phyloP scores from a whole-genome alignment of 768 basidiomycete species.

The Lactarius trivialis region DNA sequence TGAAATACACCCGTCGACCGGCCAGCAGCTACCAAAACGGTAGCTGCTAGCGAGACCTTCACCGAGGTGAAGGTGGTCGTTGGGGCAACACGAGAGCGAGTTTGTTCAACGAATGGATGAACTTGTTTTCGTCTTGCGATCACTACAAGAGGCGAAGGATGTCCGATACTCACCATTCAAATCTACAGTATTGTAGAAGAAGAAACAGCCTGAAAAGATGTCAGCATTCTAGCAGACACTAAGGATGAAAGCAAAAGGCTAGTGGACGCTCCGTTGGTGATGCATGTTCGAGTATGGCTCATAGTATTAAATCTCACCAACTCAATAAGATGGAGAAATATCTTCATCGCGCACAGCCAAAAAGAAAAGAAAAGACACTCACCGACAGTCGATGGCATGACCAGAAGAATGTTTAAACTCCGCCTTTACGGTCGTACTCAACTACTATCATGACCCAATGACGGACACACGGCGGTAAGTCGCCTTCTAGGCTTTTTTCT shows the following conservation, averaged over 20 bases:
- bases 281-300: constrained; percentile 26
- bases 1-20: constrained; percentile 1
- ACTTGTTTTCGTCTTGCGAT: constrained; percentile 23
- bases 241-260: neutral
- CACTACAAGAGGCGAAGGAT: neutral
- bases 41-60: constrained; percentile 6
- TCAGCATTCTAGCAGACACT: neutral
- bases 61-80: constrained; percentile 12
- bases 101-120: constrained; percentile 25
- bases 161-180: neutral
- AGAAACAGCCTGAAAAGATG: neutral
- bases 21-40: constrained; percentile 20
- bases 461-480: constrained; percentile 1
- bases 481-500: neutral
- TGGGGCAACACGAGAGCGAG: constrained; percentile 8
- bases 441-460: neutral
- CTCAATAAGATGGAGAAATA: constrained; percentile 23
- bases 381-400: neutral
- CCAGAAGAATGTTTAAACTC: neutral
- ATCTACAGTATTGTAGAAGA: neutral
- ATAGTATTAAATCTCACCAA: constrained; percentile 21
- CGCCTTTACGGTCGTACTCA: neutral
- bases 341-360: constrained; percentile 20
- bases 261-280: constrained; percentile 24
- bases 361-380: constrained; percentile 2